Evolutionary conservation across 2,329 filamentous ascomycete species (phyloP).

Genomic region (Penicillium sumatraense): DNA sequence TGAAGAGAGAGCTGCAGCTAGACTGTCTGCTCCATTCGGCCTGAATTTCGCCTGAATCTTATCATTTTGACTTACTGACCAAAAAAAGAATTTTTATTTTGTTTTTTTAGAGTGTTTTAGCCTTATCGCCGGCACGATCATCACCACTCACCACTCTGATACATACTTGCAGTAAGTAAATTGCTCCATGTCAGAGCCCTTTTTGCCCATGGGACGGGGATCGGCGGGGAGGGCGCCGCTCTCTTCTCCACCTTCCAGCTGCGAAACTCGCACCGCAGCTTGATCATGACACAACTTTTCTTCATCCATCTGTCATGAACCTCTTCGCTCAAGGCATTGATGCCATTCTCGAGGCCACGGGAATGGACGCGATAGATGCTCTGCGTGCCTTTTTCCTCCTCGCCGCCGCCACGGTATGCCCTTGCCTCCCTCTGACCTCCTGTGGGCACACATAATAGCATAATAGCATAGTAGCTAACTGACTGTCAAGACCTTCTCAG

Average conservation of each 20-base stretch:
- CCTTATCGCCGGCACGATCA: background rate
- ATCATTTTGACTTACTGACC: too few species aligned
- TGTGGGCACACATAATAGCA: conserved; percentile 1
- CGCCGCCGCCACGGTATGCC: conserved; percentile 43
- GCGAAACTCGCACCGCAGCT: conserved; percentile 9
- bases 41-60: background rate
- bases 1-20: background rate
- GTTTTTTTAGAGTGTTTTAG: background rate
- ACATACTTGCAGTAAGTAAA: background rate
- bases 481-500: conserved; percentile 49
- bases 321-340: conserved; percentile 16
- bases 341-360: conserved; percentile 16
- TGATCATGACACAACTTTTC: conserved; percentile 7
- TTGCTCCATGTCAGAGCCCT: background rate
- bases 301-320: conserved; percentile 7
- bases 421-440: background rate
- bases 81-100: too few species aligned
- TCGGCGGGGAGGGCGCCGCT: conserved; percentile 4
- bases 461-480: conserved; percentile 4
- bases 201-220: conserved; percentile 6
- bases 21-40: background rate
- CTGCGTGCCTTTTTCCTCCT: conserved; percentile 44
- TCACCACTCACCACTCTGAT: background rate
- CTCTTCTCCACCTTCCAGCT: conserved; percentile 10
- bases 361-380: conserved; percentile 38